A percentile compares a stretch with the other conserved stretches of the same genome.
These are phyloP conservation scores for Themeda triandra DNA, from an alignment of 176 grass and related monocot species.

Conservation along the genomic window DNA sequence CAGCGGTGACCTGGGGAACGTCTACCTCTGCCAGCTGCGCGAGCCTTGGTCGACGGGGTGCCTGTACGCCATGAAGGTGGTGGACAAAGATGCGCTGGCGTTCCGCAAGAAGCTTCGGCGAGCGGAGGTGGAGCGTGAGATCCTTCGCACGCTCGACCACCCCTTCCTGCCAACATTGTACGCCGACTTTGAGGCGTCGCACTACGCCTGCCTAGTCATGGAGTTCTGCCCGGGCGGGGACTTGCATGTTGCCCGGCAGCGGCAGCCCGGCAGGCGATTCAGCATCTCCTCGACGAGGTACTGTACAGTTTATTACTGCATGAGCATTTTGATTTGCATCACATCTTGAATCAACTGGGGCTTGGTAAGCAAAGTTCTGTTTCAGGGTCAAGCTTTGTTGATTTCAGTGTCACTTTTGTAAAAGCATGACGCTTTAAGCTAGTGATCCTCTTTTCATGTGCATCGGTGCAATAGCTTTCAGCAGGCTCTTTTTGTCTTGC, in stretches of 20 bases:
- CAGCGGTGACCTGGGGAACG: conserved; percentile 84
- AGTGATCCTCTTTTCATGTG: conserved; percentile 35
- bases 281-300: conserved; percentile 57
- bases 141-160: conserved; percentile 75
- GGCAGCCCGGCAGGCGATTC: conserved; percentile 67
- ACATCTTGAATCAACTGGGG: background rate
- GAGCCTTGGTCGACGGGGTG: conserved; percentile 48
- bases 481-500: conserved; percentile 31
- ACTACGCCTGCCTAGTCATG: conserved; percentile 94
- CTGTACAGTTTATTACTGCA: background rate
- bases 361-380: background rate
- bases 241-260: conserved; percentile 76
- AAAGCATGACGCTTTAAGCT: conserved; percentile 37
- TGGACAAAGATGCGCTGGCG: conserved; percentile 73
- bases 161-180: conserved; percentile 89
- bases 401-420: conserved; percentile 35
- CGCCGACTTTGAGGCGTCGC: conserved; percentile 79
- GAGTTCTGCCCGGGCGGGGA: conserved; percentile 94
- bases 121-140: conserved; percentile 80
- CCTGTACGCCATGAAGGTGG: conserved; percentile 90
- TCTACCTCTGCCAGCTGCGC: conserved; percentile 81
- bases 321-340: background rate
- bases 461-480: conserved; percentile 22
- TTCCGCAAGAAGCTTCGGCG: conserved; percentile 85
- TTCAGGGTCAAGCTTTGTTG: conserved; percentile 46